A percentile compares a stretch with the other conserved stretches of the same genome.
phyloP scores from a whole-genome alignment of 2,329 filamentous ascomycete genomes.

The Exophiala aquamarina region DNA sequence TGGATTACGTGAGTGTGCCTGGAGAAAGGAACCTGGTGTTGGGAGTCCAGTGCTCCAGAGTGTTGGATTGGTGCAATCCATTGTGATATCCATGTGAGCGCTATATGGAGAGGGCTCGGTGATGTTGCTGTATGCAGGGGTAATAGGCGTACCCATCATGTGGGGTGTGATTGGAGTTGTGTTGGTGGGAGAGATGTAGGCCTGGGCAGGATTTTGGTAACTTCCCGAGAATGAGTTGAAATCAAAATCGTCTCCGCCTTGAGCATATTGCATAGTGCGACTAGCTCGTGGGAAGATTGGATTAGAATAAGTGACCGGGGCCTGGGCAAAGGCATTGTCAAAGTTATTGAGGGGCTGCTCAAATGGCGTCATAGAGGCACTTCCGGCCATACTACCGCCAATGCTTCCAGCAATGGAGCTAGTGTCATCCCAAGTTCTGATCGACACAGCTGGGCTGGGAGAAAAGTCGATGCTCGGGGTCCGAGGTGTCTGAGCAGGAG shows the following conservation, averaged over 20 bases:
- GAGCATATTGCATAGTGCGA: conserved; percentile 13
- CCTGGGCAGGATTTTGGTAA: conserved; percentile 17
- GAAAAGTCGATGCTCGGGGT: conserved; percentile 53
- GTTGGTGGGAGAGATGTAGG: conserved; percentile 20
- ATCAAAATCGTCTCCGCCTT: conserved; percentile 19
- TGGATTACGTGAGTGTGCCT: conserved; percentile 27
- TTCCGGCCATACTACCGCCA: conserved; percentile 14
- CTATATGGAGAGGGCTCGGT: conserved; percentile 26
- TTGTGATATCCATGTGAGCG: conserved; percentile 17
- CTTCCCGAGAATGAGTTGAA: conserved; percentile 17
- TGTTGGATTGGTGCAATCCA: conserved; percentile 20
- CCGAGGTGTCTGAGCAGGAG: conserved; percentile 54
- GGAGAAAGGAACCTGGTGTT: conserved; percentile 26
- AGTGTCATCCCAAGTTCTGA: conserved; percentile 30
- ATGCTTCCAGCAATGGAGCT: conserved; percentile 27
- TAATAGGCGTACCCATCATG: conserved; percentile 27
- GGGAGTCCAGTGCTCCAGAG: conserved; percentile 21
- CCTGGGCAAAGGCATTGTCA: conserved; percentile 14
- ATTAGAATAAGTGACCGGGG: conserved; percentile 22
- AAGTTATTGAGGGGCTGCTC: conserved; percentile 25
- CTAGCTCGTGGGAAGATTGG: conserved; percentile 25
- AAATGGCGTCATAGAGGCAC: conserved; percentile 25
- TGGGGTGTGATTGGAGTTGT: conserved; percentile 17
- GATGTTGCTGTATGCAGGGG: conserved; percentile 29
- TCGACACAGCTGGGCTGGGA: conserved; percentile 22